A percentile compares a stretch with the other conserved stretches of the same genome.
Evolutionary conservation across 768 basidiomycete genomes (phyloP).

Genomic region (Suillus sp.): DNA sequence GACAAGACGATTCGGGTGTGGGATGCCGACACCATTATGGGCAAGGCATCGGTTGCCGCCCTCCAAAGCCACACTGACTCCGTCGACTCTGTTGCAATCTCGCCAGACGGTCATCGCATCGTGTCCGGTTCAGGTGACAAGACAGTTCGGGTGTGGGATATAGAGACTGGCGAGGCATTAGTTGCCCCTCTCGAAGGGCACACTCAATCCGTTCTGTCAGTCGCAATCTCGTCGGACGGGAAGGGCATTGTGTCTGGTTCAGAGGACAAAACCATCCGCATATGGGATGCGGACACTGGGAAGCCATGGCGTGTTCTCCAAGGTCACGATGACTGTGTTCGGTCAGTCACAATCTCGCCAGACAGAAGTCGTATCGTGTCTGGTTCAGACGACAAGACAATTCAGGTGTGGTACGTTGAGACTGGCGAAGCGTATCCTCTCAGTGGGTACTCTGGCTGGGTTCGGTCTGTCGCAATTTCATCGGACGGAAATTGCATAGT

Average conservation of each 20-base stretch:
- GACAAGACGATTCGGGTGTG: background rate
- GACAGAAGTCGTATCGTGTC: background rate
- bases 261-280: background rate
- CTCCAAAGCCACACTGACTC: background rate
- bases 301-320: background rate
- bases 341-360: background rate
- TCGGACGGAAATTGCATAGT: background rate
- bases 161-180: background rate
- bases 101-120: slow-evolving; percentile 5
- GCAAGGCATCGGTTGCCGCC: background rate
- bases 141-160: slow-evolving; percentile 8
- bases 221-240: background rate
- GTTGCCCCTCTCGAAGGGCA: background rate
- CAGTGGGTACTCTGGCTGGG: background rate
- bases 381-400: background rate
- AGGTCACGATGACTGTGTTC: background rate
- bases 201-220: background rate
- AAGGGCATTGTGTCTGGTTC: background rate
- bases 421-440: background rate
- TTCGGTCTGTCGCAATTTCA: background rate
- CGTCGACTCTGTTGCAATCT: slow-evolving; percentile 1
- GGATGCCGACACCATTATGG: background rate
- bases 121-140: slow-evolving; percentile 8
- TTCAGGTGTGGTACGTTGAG: background rate
- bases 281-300: background rate